A percentile compares a stretch with the other conserved stretches of the same genome.
Conservation (phyloP, 2,329 filamentous ascomycete genomes). For the Macrophomina tecta region DNA sequence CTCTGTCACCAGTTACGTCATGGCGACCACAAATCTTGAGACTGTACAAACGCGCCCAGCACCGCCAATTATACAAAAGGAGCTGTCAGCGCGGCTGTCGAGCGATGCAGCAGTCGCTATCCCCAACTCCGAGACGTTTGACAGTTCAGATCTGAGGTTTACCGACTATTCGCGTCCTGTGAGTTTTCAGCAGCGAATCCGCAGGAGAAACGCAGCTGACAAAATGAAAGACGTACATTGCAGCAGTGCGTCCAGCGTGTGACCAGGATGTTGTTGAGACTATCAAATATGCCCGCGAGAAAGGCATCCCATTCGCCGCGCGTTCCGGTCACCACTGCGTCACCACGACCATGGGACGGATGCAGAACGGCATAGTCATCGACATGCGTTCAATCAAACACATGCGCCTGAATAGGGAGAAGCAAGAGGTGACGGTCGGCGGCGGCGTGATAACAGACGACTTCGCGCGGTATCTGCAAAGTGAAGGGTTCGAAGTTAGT, state of each 20-base stretch:
- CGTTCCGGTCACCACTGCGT: slow-evolving; percentile 25
- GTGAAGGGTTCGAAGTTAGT: slow-evolving; percentile 7
- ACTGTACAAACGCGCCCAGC: not conserved
- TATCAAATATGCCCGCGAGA: slow-evolving; percentile 1
- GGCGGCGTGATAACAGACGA: slow-evolving; percentile 12
- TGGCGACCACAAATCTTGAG: not conserved
- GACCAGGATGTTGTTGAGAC: slow-evolving; percentile 13
- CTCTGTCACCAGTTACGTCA: slow-evolving; percentile 9
- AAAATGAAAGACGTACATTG: slow-evolving; percentile 8
- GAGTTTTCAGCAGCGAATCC: not conserved
- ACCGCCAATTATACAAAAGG: not conserved
- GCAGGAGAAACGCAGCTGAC: not conserved
- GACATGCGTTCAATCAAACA: slow-evolving; percentile 6
- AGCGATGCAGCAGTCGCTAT: not conserved
- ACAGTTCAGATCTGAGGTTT: slow-evolving; percentile 4
- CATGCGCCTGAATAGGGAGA: not conserved
- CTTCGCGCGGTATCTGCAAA: slow-evolving; percentile 8
- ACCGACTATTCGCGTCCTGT: slow-evolving; percentile 8
- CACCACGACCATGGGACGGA: slow-evolving; percentile 8
- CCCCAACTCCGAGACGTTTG: not conserved
- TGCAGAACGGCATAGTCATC: slow-evolving; percentile 1
- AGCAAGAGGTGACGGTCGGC: not conserved
- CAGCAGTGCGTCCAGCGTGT: slow-evolving; percentile 1
- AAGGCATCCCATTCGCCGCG: not conserved
- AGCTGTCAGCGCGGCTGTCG: not conserved